Evolutionary conservation across 1,284 basidiomycete genomes (phyloP).

Genomic region (Ceratobasidium sp.): DNA sequence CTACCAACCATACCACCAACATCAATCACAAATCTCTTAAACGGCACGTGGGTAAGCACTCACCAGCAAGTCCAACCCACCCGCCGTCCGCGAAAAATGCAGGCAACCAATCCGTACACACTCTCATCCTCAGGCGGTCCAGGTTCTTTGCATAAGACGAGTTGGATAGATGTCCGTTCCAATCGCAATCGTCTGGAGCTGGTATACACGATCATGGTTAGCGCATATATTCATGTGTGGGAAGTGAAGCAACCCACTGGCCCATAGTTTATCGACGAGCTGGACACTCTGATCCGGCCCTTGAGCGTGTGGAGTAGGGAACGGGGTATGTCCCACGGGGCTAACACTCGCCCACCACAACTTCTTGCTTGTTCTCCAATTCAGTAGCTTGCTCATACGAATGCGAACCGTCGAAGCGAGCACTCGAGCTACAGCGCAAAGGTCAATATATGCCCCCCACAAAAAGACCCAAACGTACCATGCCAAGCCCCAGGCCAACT

Average conservation of each 20-base stretch:
- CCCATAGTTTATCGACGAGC: slow-evolving; percentile 34
- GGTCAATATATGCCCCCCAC: background rate
- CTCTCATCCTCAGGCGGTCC: slow-evolving; percentile 66
- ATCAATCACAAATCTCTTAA: background rate
- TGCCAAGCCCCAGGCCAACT: slow-evolving; percentile 49
- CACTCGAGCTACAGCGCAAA: background rate
- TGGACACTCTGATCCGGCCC: slow-evolving; percentile 16
- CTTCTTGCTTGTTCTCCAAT: background rate
- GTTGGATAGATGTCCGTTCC: slow-evolving; percentile 79
- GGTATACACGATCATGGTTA: background rate
- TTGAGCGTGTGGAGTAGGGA: slow-evolving; percentile 8
- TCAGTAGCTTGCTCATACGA: background rate
- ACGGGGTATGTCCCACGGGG: slow-evolving; percentile 18
- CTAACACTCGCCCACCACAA: slow-evolving; percentile 19
- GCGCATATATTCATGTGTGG: background rate
- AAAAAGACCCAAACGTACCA: slow-evolving; percentile 31
- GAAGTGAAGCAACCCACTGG: slow-evolving; percentile 31
- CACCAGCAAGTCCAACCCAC: slow-evolving; percentile 79
- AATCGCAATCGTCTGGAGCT: slow-evolving; percentile 79
- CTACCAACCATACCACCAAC: background rate
- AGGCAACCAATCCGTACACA: slow-evolving; percentile 68
- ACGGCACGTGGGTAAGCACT: slow-evolving; percentile 48
- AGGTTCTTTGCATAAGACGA: slow-evolving; percentile 79
- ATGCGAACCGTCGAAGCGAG: background rate
- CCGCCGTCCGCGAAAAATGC: slow-evolving; percentile 74